Evolutionary conservation across 2,329 filamentous ascomycete species (phyloP).

Genomic region (Emmonsia crescens): DNA sequence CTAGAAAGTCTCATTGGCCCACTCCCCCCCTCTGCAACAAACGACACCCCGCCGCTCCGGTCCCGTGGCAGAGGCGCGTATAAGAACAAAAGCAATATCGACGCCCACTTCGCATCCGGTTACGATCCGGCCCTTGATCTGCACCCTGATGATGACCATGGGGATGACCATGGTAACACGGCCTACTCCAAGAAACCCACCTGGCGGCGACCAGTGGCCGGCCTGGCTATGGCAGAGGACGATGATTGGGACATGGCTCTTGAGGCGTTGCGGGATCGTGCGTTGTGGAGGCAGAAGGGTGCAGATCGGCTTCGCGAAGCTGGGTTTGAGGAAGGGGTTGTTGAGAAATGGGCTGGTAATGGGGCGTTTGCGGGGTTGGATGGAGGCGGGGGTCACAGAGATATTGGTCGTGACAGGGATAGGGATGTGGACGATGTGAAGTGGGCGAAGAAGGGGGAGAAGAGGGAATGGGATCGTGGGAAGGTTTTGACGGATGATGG

Average conservation of each 20-base stretch:
- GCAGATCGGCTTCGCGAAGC: constrained; percentile 65
- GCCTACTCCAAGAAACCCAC: constrained; percentile 42
- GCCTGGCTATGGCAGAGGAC: constrained; percentile 36
- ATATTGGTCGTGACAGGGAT: constrained; percentile 25
- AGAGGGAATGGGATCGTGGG: constrained; percentile 56
- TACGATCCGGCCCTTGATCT: constrained; percentile 46
- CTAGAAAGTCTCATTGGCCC: constrained; percentile 57
- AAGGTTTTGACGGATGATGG: constrained; percentile 49
- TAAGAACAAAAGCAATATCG: constrained; percentile 54
- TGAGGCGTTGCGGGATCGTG: constrained; percentile 68
- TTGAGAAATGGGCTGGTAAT: constrained; percentile 59
- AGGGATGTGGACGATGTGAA: constrained; percentile 57
- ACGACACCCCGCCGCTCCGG: constrained; percentile 34
- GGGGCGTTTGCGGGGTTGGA: constrained; percentile 41
- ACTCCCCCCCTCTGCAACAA: constrained; percentile 40
- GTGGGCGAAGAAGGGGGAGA: constrained; percentile 62
- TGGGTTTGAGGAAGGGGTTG: constrained; percentile 65
- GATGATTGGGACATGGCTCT: constrained; percentile 72
- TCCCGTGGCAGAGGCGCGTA: constrained; percentile 62
- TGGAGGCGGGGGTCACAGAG: constrained; percentile 11
- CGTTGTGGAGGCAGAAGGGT: constrained; percentile 64
- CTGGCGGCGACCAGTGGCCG: constrained; percentile 28
- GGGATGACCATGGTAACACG: constrained; percentile 36
- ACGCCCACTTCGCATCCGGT: constrained; percentile 62
- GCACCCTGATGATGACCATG: constrained; percentile 31